phyloP scores from a whole-genome alignment of 1,284 basidiomycete species.

The Marasmius oreades region DNA sequence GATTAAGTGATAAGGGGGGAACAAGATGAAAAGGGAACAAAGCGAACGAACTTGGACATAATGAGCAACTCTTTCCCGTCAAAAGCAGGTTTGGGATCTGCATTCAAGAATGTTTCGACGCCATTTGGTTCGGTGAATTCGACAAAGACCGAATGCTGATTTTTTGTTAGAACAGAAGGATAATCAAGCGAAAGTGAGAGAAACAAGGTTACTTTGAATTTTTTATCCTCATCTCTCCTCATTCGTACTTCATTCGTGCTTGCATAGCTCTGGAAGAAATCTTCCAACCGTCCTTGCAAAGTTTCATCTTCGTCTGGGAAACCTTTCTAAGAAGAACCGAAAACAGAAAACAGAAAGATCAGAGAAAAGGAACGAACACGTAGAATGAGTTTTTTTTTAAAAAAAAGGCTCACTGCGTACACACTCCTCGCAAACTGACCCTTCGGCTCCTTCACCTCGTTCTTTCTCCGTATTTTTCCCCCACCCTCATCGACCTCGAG shows the following conservation, averaged over 20 bases:
- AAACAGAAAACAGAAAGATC: background rate
- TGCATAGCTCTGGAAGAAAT: conserved; percentile 84
- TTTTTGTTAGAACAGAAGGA: background rate
- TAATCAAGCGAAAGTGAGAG: too few species aligned
- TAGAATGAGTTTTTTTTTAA: too few species aligned
- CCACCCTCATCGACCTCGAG: conserved; percentile 79
- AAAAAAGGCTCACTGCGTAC: conserved; percentile 85
- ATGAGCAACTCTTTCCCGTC: conserved; percentile 71
- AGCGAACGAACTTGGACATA: conserved; percentile 77
- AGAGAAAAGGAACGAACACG: conserved; percentile 21
- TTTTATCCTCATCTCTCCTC: conserved; percentile 74
- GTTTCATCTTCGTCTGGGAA: conserved; percentile 75
- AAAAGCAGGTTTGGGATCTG: conserved; percentile 79
- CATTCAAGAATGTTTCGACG: conserved; percentile 75
- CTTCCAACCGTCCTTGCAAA: conserved; percentile 77
- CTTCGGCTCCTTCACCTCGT: conserved; percentile 70
- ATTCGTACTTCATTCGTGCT: conserved; percentile 84
- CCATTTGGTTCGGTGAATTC: conserved; percentile 81
- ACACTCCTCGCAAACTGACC: conserved; percentile 76
- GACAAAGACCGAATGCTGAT: conserved; percentile 89
- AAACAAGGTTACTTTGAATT: conserved; percentile 68
- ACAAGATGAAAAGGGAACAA: background rate
- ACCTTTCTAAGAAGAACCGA: conserved; percentile 67
- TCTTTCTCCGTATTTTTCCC: conserved; percentile 69
- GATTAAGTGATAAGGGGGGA: background rate